Base-by-base conservation (phyloP, 495 filamentous ascomycete species). In the Peziza echinospora region DNA sequence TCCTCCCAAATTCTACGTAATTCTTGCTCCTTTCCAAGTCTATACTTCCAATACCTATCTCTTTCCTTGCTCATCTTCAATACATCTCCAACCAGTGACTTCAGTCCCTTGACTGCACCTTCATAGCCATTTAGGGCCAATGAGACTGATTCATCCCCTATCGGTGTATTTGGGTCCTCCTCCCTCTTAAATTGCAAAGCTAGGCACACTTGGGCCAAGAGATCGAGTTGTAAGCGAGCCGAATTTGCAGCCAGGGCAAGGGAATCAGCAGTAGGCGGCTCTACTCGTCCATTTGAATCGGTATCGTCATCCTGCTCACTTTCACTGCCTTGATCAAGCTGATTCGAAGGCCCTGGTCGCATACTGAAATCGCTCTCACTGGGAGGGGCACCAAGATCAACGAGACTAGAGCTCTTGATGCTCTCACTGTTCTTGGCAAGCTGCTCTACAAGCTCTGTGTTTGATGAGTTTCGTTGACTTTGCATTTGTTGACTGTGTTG, bases 1-100 rank as follows among this genome's bases (percentile, higher is more conserved):
- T 96, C 91, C 65, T 97, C 89, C 89, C 91, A 97, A 71, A 97
- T 77, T 40, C 80, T 75, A 23, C 89, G 75, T 56, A 94, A 75
- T 57, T 86, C 75, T 25, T 75, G 77, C 62, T 97, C 89, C 26
- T 82, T 77, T 55, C 87, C 84, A 23, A 97, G 70, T 13, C 89
- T 76, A 59, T 89, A 87, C 60, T 93, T 85, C 89, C 89, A 97
- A 58, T 93, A 92, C 0, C 83, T 74, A 62, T 97, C 89, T 23
- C 91, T 78, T 55, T 97, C 89, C 47, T 80, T 73, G 13, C 84
- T 85, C 55, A 97, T 96, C 26, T 82, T 82, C 10, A 93, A 64
- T 3, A 96, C 71, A 60, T 92, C 85, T 5, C 82, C 81, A 49
- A 96, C 71, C 10, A 96, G 69, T 2, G 76, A 77, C 53, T 84